Conservation (phyloP, 75 land plant species). For the Cupressus sempervirens region DNA sequence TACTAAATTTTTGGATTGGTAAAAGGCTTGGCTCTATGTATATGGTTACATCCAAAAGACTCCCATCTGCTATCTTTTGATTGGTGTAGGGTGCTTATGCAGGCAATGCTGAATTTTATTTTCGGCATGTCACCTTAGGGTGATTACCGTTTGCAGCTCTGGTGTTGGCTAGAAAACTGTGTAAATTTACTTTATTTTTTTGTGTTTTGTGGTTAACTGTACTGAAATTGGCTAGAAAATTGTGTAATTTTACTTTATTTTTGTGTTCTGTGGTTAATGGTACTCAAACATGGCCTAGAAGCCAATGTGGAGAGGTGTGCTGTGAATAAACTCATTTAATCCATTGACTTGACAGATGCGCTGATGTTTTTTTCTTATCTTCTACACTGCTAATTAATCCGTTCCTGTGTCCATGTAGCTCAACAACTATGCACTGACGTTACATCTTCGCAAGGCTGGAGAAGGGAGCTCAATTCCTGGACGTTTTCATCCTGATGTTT, state of each 20-base stretch:
- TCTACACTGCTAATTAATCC: neutral
- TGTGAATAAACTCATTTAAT: neutral
- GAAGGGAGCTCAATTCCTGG: conserved; percentile 79
- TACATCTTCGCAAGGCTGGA: conserved; percentile 81
- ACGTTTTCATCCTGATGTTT: conserved; percentile 78
- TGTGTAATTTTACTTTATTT: neutral
- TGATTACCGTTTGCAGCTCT: neutral
- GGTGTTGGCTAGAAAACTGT: neutral
- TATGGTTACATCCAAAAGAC: no score
- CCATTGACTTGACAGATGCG: neutral
- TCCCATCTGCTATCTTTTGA: no score
- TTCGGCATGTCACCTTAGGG: neutral
- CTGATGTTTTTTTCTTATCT: neutral
- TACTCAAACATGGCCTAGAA: neutral
- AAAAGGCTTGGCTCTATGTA: no score
- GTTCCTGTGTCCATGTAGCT: conserved; percentile 27
- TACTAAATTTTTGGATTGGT: no score
- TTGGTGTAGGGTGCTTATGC: neutral
- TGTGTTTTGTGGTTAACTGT: neutral
- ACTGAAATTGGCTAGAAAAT: neutral
- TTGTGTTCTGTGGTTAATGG: neutral
- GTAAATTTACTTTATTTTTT: neutral
- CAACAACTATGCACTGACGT: conserved; percentile 71
- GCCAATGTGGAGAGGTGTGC: neutral
- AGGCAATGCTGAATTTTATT: neutral